Conservation (phyloP, 805 yeast genomes). For the Wickerhamomyces hampshirensis region DNA sequence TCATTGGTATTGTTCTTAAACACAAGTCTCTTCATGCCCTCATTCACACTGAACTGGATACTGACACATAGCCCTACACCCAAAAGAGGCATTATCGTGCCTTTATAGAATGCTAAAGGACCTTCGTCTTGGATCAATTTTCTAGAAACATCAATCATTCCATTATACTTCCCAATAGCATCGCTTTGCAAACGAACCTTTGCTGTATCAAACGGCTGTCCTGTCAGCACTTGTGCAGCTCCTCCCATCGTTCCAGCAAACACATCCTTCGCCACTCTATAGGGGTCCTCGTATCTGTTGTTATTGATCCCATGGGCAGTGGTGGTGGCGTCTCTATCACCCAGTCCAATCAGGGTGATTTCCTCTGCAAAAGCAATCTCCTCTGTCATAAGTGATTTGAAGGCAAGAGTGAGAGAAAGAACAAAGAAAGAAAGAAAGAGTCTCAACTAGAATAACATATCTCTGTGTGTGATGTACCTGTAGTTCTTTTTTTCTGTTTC, state of each 20-base stretch:
- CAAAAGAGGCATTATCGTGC: conserved; percentile 85
- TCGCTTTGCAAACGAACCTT: conserved; percentile 91
- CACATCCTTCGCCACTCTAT: conserved; percentile 23
- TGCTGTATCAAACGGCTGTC: conserved; percentile 95
- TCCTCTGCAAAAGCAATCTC: conserved; percentile 11
- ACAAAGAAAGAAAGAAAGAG: not conserved
- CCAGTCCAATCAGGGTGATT: conserved; percentile 8
- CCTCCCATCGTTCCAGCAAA: conserved; percentile 93
- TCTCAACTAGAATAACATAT: too few relatives aligned
- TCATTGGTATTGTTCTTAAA: conserved; percentile 31
- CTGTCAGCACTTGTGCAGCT: conserved; percentile 89
- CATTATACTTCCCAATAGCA: conserved; percentile 67
- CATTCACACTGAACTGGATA: conserved; percentile 92
- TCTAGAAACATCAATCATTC: conserved; percentile 76
- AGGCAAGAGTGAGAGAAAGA: conserved; percentile 1
- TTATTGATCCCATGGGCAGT: too few relatives aligned
- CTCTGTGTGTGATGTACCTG: not conserved
- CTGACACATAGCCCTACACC: conserved; percentile 98
- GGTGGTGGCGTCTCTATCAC: conserved; percentile 4
- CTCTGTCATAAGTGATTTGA: conserved; percentile 9
- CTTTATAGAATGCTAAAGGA: conserved; percentile 80
- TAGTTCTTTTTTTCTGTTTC: not conserved
- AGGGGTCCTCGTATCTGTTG: too few relatives aligned
- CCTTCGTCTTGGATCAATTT: conserved; percentile 78
- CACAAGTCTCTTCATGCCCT: conserved; percentile 83